phyloP scores from a whole-genome alignment of 768 basidiomycete species.

The Xanthoconium purpureum region DNA sequence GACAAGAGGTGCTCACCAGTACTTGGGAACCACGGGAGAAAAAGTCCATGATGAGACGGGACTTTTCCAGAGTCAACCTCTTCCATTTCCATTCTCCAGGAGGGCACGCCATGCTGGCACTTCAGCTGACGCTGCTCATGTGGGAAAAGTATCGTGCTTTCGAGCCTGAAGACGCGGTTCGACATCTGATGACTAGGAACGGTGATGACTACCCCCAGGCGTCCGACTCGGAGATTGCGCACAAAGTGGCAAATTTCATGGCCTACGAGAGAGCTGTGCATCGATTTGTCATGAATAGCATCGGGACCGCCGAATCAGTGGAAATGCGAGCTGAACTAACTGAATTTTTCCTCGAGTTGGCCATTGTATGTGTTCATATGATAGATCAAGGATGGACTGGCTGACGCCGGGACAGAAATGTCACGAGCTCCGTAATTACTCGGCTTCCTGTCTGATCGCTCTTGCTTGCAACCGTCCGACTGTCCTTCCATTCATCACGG shows the following conservation, averaged over 20 bases:
- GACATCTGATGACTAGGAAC: conserved; percentile 35
- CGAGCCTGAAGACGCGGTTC: conserved; percentile 43
- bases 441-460: conserved; percentile 40
- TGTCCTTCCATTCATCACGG: conserved; percentile 32
- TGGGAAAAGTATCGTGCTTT: conserved; percentile 39
- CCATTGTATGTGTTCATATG: conserved; percentile 33
- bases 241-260: conserved; percentile 30
- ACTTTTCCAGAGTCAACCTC: conserved; percentile 30
- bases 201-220: conserved; percentile 26
- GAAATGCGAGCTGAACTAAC: conserved; percentile 28
- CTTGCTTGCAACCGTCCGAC: conserved; percentile 40
- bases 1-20: conserved; percentile 16
- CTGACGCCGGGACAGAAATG: conserved; percentile 36
- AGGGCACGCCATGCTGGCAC: conserved; percentile 44
- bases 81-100: conserved; percentile 33
- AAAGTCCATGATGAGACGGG: conserved; percentile 28
- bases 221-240: conserved; percentile 26
- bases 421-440: conserved; percentile 45
- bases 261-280: conserved; percentile 37
- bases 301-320: conserved; percentile 23
- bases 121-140: conserved; percentile 41
- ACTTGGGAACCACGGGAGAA: conserved; percentile 28
- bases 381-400: neutral
- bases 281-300: conserved; percentile 41
- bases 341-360: conserved; percentile 46